Base-by-base conservation (phyloP, 148 eudicot genomes). In the Vaccinium vitisidaea region DNA sequence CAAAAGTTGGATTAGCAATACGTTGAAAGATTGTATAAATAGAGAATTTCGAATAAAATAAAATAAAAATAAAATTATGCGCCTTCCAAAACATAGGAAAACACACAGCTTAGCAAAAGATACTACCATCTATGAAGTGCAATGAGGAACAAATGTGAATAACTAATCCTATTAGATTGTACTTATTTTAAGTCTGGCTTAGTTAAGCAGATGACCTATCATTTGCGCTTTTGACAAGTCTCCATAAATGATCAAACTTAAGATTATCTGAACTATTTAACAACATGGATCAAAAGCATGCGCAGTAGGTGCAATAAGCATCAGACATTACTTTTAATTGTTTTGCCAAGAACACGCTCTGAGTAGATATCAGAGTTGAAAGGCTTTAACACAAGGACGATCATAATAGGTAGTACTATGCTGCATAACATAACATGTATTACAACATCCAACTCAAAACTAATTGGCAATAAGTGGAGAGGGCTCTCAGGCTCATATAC, bases 21-120 rank as follows among this genome's bases (percentile, higher is more conserved):
- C 12, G 48, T 53, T 82, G 32, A 2, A 30, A 27, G 23, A 50
- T 63, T 53, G 19, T 61, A 73, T 27, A 18, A 10, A 49, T 3
- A 69, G 59, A 52, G 67, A 23, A 32, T 54, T 54, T 30, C 61
- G 0, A 8, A 30, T 13, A 14, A 67, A 18, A 27, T 27, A 27
- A 36, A 36, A 36, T 36, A 36, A 36, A 32, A 36, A 36, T 36
- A 43, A 43, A 43, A 43, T 6, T 67, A 12, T 67, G 58, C 2
- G 21, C 43, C 48, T 65, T n/a, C 32, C 19, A 61, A 82, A 5
- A 23, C 55, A 54, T 7, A 5, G 23, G 32, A 67, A 27, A 16
- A 36, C 21, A 39, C 4, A 27, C 63, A 39, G 63, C 32, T 86
- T 32, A 32, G 75, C 27, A 73, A 82, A 82, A 11, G 59, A 84